A percentile compares a stretch with the other conserved stretches of the same genome.
Conservation (phyloP, 164 flowering plant genomes). For the Houttuynia cordata region DNA sequence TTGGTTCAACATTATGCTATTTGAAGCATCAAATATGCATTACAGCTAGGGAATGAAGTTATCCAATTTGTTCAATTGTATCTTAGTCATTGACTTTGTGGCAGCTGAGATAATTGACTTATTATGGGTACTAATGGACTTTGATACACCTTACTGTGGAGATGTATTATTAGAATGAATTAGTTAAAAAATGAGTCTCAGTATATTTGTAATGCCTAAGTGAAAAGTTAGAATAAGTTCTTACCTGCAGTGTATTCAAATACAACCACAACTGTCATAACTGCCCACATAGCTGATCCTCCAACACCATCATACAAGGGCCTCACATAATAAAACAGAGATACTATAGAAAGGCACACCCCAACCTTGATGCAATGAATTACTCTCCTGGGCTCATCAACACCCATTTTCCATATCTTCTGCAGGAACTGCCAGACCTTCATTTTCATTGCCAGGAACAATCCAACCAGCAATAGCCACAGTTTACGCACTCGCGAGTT, state of each 20-base stretch:
- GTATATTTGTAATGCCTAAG: not conserved
- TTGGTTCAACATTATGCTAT: not conserved
- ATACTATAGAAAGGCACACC: conserved; percentile 49
- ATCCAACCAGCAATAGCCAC: conserved; percentile 16
- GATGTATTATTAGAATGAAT: too few species aligned
- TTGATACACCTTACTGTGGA: too few species aligned
- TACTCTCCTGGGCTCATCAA: conserved; percentile 43
- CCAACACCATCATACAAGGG: conserved; percentile 73
- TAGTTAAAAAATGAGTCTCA: not conserved
- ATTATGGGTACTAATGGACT: not conserved
- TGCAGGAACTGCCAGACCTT: conserved; percentile 23
- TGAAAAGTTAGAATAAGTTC: conserved; percentile 3
- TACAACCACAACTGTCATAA: conserved; percentile 79
- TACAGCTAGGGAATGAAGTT: too few species aligned
- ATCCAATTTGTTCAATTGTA: too few species aligned
- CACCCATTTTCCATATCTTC: conserved; percentile 46
- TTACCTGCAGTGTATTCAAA: conserved; percentile 64
- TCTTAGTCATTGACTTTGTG: too few species aligned
- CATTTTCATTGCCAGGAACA: conserved; percentile 14
- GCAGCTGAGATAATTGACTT: too few species aligned
- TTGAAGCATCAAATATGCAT: not conserved
- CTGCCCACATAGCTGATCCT: conserved; percentile 78
- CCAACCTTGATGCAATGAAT: conserved; percentile 70
- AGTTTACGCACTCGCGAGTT: conserved; percentile 8
- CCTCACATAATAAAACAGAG: conserved; percentile 61